phyloP scores from a whole-genome alignment of 495 filamentous ascomycete genomes.

The Penicillium parvum region DNA sequence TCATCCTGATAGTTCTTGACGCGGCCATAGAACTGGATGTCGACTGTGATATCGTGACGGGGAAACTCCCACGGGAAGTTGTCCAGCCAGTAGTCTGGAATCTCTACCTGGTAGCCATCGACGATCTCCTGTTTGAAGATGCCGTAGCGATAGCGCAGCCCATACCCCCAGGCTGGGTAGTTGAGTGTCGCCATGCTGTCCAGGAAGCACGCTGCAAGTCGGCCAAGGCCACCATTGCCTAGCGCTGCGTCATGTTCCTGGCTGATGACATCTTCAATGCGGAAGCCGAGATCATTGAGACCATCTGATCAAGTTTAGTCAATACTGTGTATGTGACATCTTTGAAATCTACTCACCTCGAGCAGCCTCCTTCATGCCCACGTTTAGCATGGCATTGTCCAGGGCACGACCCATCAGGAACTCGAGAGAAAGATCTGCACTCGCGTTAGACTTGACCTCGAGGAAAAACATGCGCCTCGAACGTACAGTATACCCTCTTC shows the following conservation, averaged over 20 bases:
- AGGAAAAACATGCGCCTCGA: background rate
- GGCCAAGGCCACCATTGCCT: slow-evolving; percentile 92
- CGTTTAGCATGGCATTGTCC: slow-evolving; percentile 98
- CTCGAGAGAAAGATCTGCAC: slow-evolving; percentile 78
- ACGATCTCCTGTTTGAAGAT: slow-evolving; percentile 99
- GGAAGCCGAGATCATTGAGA: slow-evolving; percentile 83
- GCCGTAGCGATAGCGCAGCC: slow-evolving; percentile 89
- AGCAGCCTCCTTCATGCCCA: slow-evolving; percentile 80
- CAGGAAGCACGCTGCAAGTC: slow-evolving; percentile 92
- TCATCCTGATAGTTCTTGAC: slow-evolving; percentile 71
- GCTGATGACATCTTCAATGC: slow-evolving; percentile 89
- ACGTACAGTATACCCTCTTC: slow-evolving; percentile 85
- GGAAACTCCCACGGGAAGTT: slow-evolving; percentile 99
- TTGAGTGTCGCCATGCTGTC: slow-evolving; percentile 93
- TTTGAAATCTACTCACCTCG: slow-evolving; percentile 47
- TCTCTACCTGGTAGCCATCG: slow-evolving; percentile 93
- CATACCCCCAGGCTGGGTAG: slow-evolving; percentile 96
- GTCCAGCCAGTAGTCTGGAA: slow-evolving; percentile 98
- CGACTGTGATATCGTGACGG: slow-evolving; percentile 87
- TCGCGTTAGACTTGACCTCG: background rate
- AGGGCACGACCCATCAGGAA: slow-evolving; percentile 95
- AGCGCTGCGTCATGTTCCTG: slow-evolving; percentile 97
- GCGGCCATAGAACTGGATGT: slow-evolving; percentile 91
- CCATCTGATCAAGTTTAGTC: slow-evolving; percentile 52
- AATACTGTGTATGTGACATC: background rate